Base-by-base conservation (phyloP, 139 green algal genomes). In the Trebouxia sp. region DNA sequence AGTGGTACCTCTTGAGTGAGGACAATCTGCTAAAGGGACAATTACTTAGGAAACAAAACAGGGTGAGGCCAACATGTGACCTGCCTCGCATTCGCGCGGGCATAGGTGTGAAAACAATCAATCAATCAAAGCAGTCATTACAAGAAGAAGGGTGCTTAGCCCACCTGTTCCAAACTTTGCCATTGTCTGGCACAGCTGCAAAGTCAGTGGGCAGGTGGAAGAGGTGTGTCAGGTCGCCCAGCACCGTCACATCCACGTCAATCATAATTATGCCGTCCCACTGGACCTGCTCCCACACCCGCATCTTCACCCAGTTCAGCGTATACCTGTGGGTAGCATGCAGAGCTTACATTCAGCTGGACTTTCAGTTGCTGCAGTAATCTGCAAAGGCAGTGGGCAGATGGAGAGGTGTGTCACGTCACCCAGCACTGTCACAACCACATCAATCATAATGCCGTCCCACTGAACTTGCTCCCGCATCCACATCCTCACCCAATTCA, bases 161-260 rank as follows among this genome's bases (percentile, higher is more conserved):
- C 15, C 47, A 77, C 69, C 69, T 77, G 38, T 77, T 51, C 38
- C 42, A 51, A 0, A 53, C 43, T 53, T 77, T 77, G 69, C 69
- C 69, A n/a, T 77, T 77, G 42, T 80, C 74, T 14, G 50, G 74
- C 32, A 65, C 74, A 47, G 47, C 47, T 17, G 74, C 74, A 80
- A 80, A 80, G 48, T 80, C 74, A 6, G 74, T 80, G 28, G 74
- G 74, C 47, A 80, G 48, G 30, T 65, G n/a, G 32, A 80, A 80
- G 9, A 80, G 14, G 28, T 80, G 74, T 5, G 74, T 80, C 10
- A 80, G 47, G 17, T 80, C 74, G 11, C 74, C 74, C 28, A 80
- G 7, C 0, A 80, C 74, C 1, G 48, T 80, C 12, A 65, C 45
- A 37, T 80, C 74, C 15, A 55, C 48, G 43, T 80, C 74, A 35